A percentile compares a stretch with the other conserved stretches of the same genome.
These are phyloP conservation scores for Zopfia rhizophila DNA, from an alignment of 2,329 filamentous ascomycete species.

Conservation along the genomic window DNA sequence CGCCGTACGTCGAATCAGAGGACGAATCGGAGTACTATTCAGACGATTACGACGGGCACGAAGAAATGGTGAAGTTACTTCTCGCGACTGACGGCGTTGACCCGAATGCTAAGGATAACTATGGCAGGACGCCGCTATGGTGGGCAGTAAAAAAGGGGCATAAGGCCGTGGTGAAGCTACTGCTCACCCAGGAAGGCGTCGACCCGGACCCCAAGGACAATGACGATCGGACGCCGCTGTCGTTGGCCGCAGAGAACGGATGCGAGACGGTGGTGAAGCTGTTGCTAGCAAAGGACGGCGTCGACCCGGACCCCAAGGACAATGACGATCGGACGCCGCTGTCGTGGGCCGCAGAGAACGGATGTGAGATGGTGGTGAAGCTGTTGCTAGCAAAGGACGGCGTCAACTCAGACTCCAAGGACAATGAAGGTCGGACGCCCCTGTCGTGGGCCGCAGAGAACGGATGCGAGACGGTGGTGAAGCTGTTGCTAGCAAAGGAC, in stretches of 20 bases:
- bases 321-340: background rate
- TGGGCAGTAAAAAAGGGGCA: conserved; percentile 1
- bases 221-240: conserved; percentile 1
- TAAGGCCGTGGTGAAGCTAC: background rate
- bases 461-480: conserved; percentile 6
- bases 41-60: too few species aligned
- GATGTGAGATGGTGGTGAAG: background rate
- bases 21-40: too few species aligned
- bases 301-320: conserved; percentile 9
- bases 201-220: conserved; percentile 5
- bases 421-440: too few species aligned
- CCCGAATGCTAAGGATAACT: conserved; percentile 6
- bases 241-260: conserved; percentile 6
- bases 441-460: conserved; percentile 3
- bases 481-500: conserved; percentile 8
- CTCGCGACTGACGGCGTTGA: too few species aligned
- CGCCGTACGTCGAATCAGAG: too few species aligned
- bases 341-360: conserved; percentile 1
- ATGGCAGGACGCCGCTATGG: background rate
- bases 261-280: conserved; percentile 12
- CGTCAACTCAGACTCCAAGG: conserved; percentile 1
- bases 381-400: conserved; percentile 8
- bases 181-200: conserved; percentile 4
- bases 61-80: too few species aligned
- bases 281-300: conserved; percentile 9